phyloP scores from a whole-genome alignment of 495 filamentous ascomycete species.

The Aspergillus nidulans region DNA sequence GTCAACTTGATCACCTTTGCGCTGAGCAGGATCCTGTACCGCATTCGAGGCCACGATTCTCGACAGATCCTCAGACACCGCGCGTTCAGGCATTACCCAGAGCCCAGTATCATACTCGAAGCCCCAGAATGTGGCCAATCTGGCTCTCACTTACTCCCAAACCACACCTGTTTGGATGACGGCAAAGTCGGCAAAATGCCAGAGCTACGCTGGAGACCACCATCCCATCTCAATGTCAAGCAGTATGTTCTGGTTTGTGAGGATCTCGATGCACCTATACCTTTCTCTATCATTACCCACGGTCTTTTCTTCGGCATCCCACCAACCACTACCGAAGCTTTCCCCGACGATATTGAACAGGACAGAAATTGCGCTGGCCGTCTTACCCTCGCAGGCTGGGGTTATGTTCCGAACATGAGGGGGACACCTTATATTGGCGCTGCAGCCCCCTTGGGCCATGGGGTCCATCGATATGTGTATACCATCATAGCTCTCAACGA shows the following conservation, averaged over 20 bases:
- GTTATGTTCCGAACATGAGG: constrained; percentile 33
- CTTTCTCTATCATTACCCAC: constrained; percentile 39
- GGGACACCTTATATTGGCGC: constrained; percentile 35
- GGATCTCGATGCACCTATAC: constrained; percentile 48
- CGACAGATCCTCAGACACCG: constrained; percentile 21
- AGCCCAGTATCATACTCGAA: constrained; percentile 40
- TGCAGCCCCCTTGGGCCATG: constrained; percentile 42
- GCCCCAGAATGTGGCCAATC: constrained; percentile 37
- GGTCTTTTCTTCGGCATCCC: constrained; percentile 44
- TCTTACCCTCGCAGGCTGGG: constrained; percentile 34
- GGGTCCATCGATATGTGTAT: constrained; percentile 47
- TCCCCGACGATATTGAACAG: constrained; percentile 27
- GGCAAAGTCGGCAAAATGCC: constrained; percentile 38
- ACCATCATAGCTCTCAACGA: constrained; percentile 45
- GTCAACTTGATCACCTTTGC: constrained; percentile 22
- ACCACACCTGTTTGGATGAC: constrained; percentile 32
- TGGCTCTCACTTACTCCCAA: constrained; percentile 27
- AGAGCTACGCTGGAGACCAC: constrained; percentile 35
- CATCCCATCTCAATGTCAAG: constrained; percentile 25
- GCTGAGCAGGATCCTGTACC: constrained; percentile 21
- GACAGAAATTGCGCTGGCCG: constrained; percentile 14
- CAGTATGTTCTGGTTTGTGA: constrained; percentile 50
- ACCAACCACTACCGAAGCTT: constrained; percentile 24
- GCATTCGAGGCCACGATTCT: constrained; percentile 27
- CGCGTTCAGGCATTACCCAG: constrained; percentile 27